Conservation (phyloP, 768 basidiomycete species). For the Russula lepida region DNA sequence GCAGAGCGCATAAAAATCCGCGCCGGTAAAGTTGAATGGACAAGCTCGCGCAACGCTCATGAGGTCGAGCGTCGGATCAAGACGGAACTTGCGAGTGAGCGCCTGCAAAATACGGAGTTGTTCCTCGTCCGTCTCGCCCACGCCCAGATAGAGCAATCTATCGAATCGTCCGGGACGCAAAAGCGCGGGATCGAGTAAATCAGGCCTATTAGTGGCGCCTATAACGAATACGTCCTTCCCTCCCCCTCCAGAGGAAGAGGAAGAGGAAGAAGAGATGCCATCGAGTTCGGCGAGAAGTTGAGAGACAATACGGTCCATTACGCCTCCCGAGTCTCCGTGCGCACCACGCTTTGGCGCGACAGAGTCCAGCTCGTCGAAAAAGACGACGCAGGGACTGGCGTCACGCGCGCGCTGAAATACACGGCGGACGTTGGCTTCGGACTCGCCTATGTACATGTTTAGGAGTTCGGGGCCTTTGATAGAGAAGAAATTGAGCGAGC, state of each 20-base stretch:
- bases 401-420: slow-evolving; percentile 89
- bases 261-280: slow-evolving; percentile 61
- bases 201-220: slow-evolving; percentile 92
- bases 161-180: slow-evolving; percentile 92
- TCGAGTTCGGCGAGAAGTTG: slow-evolving; percentile 91
- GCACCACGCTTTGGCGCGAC: slow-evolving; percentile 92
- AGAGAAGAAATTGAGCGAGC: slow-evolving; percentile 93
- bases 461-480: slow-evolving; percentile 93
- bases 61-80: slow-evolving; percentile 62
- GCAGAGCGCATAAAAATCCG: slow-evolving; percentile 96
- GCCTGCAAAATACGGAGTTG: slow-evolving; percentile 85
- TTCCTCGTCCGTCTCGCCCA: slow-evolving; percentile 78
- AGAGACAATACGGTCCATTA: slow-evolving; percentile 97
- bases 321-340: slow-evolving; percentile 93
- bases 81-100: slow-evolving; percentile 84
- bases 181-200: slow-evolving; percentile 82
- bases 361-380: slow-evolving; percentile 94
- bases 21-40: slow-evolving; percentile 92
- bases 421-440: slow-evolving; percentile 91
- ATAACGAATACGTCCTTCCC: slow-evolving; percentile 82
- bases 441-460: slow-evolving; percentile 98
- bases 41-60: slow-evolving; percentile 58
- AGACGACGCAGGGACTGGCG: slow-evolving; percentile 90
- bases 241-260: slow-evolving; percentile 1
- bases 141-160: slow-evolving; percentile 89